Evolutionary conservation across 306 rosid genomes (phyloP), one percentile per base, ranked within the genome.

Genomic region (Malus fusca): DNA sequence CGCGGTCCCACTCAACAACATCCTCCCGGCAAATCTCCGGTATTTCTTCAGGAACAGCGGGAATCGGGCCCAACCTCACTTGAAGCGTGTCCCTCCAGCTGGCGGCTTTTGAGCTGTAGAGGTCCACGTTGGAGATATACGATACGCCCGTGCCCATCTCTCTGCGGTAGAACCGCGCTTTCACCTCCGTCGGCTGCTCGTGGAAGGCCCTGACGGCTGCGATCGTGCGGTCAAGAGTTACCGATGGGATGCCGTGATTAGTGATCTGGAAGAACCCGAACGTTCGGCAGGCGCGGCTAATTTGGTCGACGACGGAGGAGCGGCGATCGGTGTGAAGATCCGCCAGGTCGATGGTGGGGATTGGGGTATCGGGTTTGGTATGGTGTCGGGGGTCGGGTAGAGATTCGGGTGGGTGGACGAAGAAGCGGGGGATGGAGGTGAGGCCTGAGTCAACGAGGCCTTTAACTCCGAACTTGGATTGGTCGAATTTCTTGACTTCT

Each of bases 31-130:
- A 91, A 25, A 85, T 78, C 77, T 87, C 96, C 0, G 97, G 98
- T 6, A 91, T 51, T 48, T 77, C 48, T 5, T 63, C 74, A 4
- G 13, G 3, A 19, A 66, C 90, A 0, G 66, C 63, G 8, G 66
- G n/a, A 4, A 8, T 21, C 0, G 96, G 96, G 0, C 84, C 85
- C 63, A 88, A 4, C 73, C 78, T 83, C 5, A 91, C 13, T 83
- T 83, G 86, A 17, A 90, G 53, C 3, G 93, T 89, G 75, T 92
- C 97, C 22, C 93, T 85, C 98, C 97, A 93, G 83, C 92, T 88
- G 71, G 96, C 97, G 35, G 97, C 84, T 60, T 80, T 80, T 2
- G 88, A 78, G 21, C 17, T 58, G 48, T n/a, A 79, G 25, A 85
- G 73, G 22, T 85, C 86, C 4, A 80, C 28, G 85, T 86, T 86